These are phyloP conservation scores for Eragrostis tef DNA, from an alignment of 202 grass and related monocot genomes.

Conservation along the genomic window DNA sequence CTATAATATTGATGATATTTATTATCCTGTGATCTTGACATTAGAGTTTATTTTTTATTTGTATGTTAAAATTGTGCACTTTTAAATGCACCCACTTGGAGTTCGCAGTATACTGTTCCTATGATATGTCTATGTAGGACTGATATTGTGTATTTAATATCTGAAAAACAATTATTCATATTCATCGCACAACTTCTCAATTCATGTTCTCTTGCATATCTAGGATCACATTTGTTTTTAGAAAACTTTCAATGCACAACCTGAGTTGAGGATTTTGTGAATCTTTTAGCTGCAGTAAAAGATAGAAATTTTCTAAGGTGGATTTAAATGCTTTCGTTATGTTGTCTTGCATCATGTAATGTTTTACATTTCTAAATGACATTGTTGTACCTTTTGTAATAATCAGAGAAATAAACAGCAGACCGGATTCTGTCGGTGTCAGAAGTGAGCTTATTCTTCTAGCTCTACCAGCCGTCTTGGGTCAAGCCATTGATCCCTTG, in stretches of 20 bases:
- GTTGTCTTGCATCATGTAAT: neutral
- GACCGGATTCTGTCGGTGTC: slow-evolving; percentile 39
- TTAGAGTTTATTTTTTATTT: neutral
- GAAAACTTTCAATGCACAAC: neutral
- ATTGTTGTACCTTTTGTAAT: slow-evolving; percentile 38
- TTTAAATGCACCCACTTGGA: neutral
- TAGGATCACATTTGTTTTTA: neutral
- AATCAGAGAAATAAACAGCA: slow-evolving; percentile 42
- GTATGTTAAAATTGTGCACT: neutral
- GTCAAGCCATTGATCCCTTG: slow-evolving; percentile 87
- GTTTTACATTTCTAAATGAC: slow-evolving; percentile 26
- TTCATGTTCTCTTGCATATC: neutral
- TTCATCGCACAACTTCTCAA: neutral
- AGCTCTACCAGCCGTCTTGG: slow-evolving; percentile 80
- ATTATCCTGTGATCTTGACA: neutral
- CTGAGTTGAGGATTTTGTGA: neutral
- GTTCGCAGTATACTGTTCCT: neutral
- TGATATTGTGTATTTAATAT: neutral
- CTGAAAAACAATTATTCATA: neutral
- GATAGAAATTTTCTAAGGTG: neutral
- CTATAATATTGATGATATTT: neutral
- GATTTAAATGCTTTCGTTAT: neutral
- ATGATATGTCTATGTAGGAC: neutral
- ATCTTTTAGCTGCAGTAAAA: neutral
- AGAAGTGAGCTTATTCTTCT: slow-evolving; percentile 75